Conservation (phyloP, 2,329 filamentous ascomycete species). For the Plectosphaerella sp. region DNA sequence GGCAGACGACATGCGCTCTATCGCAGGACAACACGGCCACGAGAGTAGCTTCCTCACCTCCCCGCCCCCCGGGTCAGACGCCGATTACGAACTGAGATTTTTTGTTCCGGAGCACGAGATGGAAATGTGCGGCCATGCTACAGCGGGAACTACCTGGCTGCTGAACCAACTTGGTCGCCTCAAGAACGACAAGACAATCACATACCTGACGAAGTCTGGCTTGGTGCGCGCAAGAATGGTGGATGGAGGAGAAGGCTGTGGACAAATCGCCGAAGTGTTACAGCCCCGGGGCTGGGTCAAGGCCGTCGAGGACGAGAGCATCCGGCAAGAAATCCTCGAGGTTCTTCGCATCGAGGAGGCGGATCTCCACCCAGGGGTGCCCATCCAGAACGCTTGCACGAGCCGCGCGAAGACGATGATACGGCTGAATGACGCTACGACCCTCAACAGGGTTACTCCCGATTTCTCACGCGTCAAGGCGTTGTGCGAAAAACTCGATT, state of each 20-base stretch:
- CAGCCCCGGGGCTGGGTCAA: neutral
- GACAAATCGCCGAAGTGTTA: neutral
- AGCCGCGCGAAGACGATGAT: neutral
- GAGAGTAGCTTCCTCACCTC: neutral
- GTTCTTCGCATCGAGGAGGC: neutral
- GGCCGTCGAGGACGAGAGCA: neutral
- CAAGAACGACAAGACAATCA: neutral
- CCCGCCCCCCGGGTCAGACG: neutral
- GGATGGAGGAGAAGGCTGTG: neutral
- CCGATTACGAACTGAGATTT: neutral
- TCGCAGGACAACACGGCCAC: neutral
- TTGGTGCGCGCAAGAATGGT: neutral
- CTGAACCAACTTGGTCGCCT: neutral
- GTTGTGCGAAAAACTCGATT: neutral
- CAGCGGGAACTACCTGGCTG: neutral
- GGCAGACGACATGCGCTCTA: neutral
- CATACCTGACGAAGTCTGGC: neutral
- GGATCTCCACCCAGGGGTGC: neutral
- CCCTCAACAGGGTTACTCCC: neutral
- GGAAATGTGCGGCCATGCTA: neutral
- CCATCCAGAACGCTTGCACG: neutral
- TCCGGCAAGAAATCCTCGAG: neutral
- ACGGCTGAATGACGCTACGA: neutral
- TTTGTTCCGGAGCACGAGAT: neutral
- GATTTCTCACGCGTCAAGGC: neutral